Base-by-base conservation (phyloP, 2,329 filamentous ascomycete genomes). In the Ilyonectria destructans region DNA sequence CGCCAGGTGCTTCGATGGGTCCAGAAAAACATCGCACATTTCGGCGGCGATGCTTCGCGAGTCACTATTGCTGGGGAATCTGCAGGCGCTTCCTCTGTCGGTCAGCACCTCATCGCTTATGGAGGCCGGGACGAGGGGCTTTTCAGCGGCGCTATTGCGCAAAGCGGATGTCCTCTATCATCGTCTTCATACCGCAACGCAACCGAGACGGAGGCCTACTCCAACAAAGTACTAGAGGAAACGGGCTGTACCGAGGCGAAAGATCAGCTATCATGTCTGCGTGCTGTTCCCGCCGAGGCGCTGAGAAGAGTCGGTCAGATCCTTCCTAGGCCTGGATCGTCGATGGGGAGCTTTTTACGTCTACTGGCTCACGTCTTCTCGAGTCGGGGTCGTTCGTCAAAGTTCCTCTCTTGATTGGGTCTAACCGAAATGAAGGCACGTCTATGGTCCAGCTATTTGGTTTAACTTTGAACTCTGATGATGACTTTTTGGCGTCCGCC, bases 131-230 rank as follows among this genome's bases (percentile, higher is more conserved):
- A 87, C 65, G 84, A 87, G 63, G 78, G 79, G 0, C 81, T 89
- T 2, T 89, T 88, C 73, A 79, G 83, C 9, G 82, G 74, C 9
- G 86, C 80, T 2, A 87, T 87, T 29, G 80, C 82, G 37, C 74
- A 89, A 69, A 87, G 84, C 7, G 84, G 85, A 15, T 80, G 79
- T 48, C 77, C 77, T 6, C 45, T 54, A n/a, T 55, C 40, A 26
- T 45, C 40, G n/a, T 35, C 37, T 5, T 17, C 21, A 17, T 15
- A 23, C 26, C 58, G 52, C 29, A 55, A 19, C 12, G 33, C 12
- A 3, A 23, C 54, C 7, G 54, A 52, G 13, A 58, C 59, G 64
- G 67, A 69, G 45, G 19, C 55, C 62, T 21, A 52, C 13, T 46
- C 37, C 15, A 23, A 43, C 6, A 45, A 35, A 9, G 49, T 62